Evolutionary conservation across 2,329 filamentous ascomycete genomes (phyloP).

Genomic region (Nemania serpens): DNA sequence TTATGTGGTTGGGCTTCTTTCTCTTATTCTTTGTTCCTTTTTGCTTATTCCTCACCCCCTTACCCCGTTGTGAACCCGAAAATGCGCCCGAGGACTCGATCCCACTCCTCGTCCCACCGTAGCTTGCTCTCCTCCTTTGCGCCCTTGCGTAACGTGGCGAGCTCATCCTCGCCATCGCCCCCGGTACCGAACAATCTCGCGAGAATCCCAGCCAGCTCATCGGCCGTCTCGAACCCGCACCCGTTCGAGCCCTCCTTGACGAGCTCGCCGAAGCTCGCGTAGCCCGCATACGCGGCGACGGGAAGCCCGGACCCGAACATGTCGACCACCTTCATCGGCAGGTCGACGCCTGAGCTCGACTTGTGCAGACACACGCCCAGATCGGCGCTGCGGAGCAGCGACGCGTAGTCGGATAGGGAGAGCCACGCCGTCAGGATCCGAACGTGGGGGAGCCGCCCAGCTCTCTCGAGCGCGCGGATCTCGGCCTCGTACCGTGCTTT

Average conservation of each 20-base stretch:
- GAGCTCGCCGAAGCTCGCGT: conserved; percentile 89
- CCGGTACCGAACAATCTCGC: conserved; percentile 63
- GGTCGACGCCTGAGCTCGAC: conserved; percentile 90
- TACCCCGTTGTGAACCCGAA: conserved; percentile 55
- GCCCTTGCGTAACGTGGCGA: conserved; percentile 67
- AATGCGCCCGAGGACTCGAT: conserved; percentile 75
- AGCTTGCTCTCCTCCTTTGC: conserved; percentile 74
- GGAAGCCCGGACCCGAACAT: conserved; percentile 97
- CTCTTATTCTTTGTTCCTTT: neutral
- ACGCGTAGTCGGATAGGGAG: conserved; percentile 80
- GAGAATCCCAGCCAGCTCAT: conserved; percentile 68
- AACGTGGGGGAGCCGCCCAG: conserved; percentile 50
- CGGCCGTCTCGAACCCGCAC: conserved; percentile 75
- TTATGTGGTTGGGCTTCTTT: neutral
- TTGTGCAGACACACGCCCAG: conserved; percentile 90
- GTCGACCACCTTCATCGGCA: conserved; percentile 99
- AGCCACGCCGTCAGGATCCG: conserved; percentile 81
- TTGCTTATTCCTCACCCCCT: conserved; percentile 26
- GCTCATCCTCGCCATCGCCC: conserved; percentile 53
- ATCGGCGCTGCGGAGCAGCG: conserved; percentile 81
- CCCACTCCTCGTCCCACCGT: conserved; percentile 94
- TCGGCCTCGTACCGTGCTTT: conserved; percentile 73
- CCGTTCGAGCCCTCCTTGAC: conserved; percentile 87
- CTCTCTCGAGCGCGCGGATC: conserved; percentile 65
- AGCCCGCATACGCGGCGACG: conserved; percentile 83